phyloP scores from a whole-genome alignment of 805 yeast species.

The Candida germanica region DNA sequence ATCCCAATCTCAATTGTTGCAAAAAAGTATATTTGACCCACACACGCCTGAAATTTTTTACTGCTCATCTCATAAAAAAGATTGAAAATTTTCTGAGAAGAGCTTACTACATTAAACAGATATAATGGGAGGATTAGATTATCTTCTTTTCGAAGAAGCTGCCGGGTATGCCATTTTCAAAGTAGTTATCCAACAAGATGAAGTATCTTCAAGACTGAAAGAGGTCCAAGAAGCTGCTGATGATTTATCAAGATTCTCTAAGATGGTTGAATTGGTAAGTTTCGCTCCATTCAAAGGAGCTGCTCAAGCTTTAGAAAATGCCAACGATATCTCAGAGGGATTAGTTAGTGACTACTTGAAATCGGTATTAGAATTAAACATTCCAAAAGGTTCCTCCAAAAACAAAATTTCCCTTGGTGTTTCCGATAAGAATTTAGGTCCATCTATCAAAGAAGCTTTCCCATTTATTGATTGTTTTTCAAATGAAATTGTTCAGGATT shows the following conservation, averaged over 20 bases:
- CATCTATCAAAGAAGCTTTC: conserved; percentile 88
- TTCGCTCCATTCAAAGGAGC: conserved; percentile 99
- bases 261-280: conserved; percentile 87
- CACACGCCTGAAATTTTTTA: background rate
- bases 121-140: conserved; percentile 73
- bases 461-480: conserved; percentile 88
- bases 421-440: conserved; percentile 93
- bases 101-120: background rate
- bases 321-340: conserved; percentile 97
- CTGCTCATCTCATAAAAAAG: background rate
- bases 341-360: conserved; percentile 89
- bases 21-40: too few species aligned
- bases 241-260: conserved; percentile 84
- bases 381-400: conserved; percentile 72
- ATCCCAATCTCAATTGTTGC: too few species aligned
- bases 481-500: conserved; percentile 89
- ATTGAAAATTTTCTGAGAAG: conserved; percentile 7
- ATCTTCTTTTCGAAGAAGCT: conserved; percentile 94
- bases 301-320: conserved; percentile 97
- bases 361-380: conserved; percentile 82
- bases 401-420: conserved; percentile 79
- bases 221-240: conserved; percentile 91
- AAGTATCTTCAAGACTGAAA: conserved; percentile 83
- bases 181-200: conserved; percentile 91
- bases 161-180: conserved; percentile 97